A percentile compares a stretch with the other conserved stretches of the same genome.
Evolutionary conservation across 2,329 filamentous ascomycete species (phyloP).

Genomic region (Ophiostoma sp.): DNA sequence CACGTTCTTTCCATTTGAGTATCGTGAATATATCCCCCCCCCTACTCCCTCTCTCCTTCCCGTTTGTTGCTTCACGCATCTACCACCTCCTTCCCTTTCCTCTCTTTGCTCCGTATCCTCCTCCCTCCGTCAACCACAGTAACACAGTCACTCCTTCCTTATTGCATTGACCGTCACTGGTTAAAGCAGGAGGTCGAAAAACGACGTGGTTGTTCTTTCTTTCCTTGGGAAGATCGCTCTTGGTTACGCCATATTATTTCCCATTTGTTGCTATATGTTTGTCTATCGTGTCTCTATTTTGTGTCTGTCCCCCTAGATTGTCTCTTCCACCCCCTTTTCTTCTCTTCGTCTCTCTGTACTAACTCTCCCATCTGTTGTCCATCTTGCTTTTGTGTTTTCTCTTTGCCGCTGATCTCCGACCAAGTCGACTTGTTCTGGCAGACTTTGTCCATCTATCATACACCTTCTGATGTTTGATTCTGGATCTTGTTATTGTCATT

Average conservation of each 20-base stretch:
- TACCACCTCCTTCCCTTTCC: not conserved
- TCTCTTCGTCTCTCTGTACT: not conserved
- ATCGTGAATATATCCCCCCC: not conserved
- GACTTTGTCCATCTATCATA: not conserved
- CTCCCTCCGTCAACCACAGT: not conserved
- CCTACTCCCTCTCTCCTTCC: not conserved
- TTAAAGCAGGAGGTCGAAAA: not conserved
- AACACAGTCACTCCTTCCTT: not conserved
- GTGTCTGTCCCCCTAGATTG: not conserved
- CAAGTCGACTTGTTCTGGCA: not conserved
- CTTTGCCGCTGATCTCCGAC: not conserved
- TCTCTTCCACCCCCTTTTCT: not conserved
- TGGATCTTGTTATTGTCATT: not conserved
- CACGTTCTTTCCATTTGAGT: not conserved
- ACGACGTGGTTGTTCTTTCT: constrained; percentile 22
- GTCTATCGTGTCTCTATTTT: not conserved
- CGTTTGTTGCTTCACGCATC: not conserved
- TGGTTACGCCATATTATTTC: constrained; percentile 6
- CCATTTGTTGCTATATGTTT: not conserved
- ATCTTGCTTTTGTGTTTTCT: not conserved
- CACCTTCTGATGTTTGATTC: not conserved
- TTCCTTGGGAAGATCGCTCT: constrained; percentile 20
- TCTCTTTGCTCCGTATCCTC: not conserved
- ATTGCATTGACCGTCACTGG: not conserved
- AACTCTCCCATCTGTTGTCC: not conserved